Evolutionary conservation across 2,329 filamentous ascomycete genomes (phyloP), one percentile per base, ranked within the genome.

Genomic region (Didymella arachidicola): DNA sequence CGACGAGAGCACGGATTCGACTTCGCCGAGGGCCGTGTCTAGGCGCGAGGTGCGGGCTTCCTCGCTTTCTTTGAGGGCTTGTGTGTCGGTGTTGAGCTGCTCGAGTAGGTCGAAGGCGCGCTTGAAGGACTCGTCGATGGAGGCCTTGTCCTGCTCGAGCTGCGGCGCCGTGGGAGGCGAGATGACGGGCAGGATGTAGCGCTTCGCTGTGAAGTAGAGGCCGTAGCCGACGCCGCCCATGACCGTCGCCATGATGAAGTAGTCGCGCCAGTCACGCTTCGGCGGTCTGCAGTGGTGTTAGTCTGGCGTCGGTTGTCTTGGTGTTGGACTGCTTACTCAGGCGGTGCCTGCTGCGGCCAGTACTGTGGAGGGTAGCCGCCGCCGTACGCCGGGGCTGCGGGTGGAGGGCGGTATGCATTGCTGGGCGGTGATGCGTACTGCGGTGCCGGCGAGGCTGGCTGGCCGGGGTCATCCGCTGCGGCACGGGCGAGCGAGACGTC

Each of bases 231-330:
- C 89, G 47, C 93, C 92, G 57, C 93, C 90, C 62, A 96, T 89
- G 12, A 98, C 91, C 0, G 95, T 99, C 7, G 95, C 95, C 92
- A 98, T 97, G 78, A 99, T 98, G 79, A 99, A 99, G 91, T 93
- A 98, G 75, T 99, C 95, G 61, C 96, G 86, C 95, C 95, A 99
- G 79, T 99, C 95, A 72, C 95, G 84, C 74, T 87, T 89, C 3
- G 93, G 93, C 2, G 87, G 72, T 53, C 75, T 78, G 8, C 47
- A 1, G 7, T 7, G 4, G 3, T 26, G 53, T 74, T 57, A 72
- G 72, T 18, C 18, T 19, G 38, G 38, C 2, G 18, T 25, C 38
- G 11, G 38, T 2, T 27, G n/a, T 25, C 7, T 19, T 11, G 22
- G 19, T 14, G 12, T 16, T 2, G 3, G 3, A 1, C 10, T 32